Conservation (phyloP, 805 yeast species). For the Groenewaldozyma salmanticensis region DNA sequence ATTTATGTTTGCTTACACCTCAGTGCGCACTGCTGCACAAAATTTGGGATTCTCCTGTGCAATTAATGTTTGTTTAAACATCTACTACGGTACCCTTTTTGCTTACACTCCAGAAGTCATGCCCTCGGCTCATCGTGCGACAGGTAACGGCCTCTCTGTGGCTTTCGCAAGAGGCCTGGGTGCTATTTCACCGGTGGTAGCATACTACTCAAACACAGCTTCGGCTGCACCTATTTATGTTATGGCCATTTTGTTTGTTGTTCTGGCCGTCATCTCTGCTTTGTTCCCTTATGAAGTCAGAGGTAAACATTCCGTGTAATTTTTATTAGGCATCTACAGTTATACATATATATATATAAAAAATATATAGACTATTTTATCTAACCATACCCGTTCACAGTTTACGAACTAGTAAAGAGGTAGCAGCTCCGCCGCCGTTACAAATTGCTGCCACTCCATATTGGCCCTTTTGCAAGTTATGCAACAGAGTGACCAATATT, state of each 20-base stretch:
- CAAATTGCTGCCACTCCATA: conserved; percentile 90
- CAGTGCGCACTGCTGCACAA: conserved; percentile 44
- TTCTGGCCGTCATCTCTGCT: conserved; percentile 35
- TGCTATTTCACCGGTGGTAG: conserved; percentile 40
- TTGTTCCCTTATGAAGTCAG: conserved; percentile 30
- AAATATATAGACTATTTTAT: neutral
- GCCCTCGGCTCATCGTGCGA: conserved; percentile 43
- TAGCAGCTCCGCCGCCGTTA: conserved; percentile 98
- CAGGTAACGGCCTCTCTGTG: conserved; percentile 54
- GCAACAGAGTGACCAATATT: conserved; percentile 49
- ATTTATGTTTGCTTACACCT: conserved; percentile 52
- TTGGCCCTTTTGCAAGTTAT: conserved; percentile 52
- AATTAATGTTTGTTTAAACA: conserved; percentile 39
- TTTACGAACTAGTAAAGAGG: conserved; percentile 76
- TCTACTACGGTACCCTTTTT: conserved; percentile 50
- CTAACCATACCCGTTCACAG: conserved; percentile 3
- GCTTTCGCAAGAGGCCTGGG: conserved; percentile 40
- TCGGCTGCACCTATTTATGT: conserved; percentile 41
- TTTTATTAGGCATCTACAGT: too few relatives aligned
- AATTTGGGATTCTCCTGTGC: conserved; percentile 43
- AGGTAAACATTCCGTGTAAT: conserved; percentile 13
- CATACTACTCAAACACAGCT: conserved; percentile 35
- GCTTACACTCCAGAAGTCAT: conserved; percentile 61
- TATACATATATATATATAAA: neutral
- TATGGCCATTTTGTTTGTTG: conserved; percentile 36